phyloP scores from a whole-genome alignment of 768 basidiomycete genomes.

The Russula emetica region DNA sequence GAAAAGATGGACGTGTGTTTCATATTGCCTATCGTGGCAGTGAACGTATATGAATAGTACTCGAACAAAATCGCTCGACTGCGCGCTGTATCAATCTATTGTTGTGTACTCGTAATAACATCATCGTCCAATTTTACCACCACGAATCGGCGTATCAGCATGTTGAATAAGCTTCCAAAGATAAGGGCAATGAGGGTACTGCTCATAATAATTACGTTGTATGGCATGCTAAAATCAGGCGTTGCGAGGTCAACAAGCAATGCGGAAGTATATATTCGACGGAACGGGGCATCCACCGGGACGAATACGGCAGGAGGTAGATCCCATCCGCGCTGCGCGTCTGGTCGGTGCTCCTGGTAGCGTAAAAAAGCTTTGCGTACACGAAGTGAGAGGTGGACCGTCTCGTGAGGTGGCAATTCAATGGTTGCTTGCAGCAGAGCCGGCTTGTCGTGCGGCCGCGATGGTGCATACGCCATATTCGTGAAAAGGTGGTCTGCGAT shows the following conservation, averaged over 20 bases:
- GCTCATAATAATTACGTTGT: slow-evolving; percentile 97
- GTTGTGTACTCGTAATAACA: neutral
- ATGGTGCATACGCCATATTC: slow-evolving; percentile 61
- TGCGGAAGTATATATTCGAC: slow-evolving; percentile 70
- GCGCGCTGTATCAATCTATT: neutral
- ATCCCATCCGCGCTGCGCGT: slow-evolving; percentile 94
- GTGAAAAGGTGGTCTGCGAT: slow-evolving; percentile 57
- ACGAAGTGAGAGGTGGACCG: slow-evolving; percentile 62
- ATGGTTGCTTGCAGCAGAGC: slow-evolving; percentile 72
- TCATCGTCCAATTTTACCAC: slow-evolving; percentile 38
- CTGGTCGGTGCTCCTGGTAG: slow-evolving; percentile 95
- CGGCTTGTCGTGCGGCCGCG: slow-evolving; percentile 66
- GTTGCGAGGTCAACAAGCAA: slow-evolving; percentile 93
- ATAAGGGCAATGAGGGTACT: slow-evolving; percentile 87
- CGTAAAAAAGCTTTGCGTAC: slow-evolving; percentile 81
- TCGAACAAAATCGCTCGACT: neutral
- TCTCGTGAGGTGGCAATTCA: slow-evolving; percentile 62
- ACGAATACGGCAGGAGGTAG: slow-evolving; percentile 80
- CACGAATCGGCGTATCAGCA: slow-evolving; percentile 78
- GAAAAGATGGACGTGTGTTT: neutral
- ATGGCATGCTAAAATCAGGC: slow-evolving; percentile 99
- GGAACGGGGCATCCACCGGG: slow-evolving; percentile 32
- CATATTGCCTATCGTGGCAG: slow-evolving; percentile 6
- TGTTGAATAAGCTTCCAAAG: slow-evolving; percentile 90
- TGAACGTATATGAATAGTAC: neutral